Conservation (phyloP, 129 eudicot genomes). For the Kitagawia praeruptora region DNA sequence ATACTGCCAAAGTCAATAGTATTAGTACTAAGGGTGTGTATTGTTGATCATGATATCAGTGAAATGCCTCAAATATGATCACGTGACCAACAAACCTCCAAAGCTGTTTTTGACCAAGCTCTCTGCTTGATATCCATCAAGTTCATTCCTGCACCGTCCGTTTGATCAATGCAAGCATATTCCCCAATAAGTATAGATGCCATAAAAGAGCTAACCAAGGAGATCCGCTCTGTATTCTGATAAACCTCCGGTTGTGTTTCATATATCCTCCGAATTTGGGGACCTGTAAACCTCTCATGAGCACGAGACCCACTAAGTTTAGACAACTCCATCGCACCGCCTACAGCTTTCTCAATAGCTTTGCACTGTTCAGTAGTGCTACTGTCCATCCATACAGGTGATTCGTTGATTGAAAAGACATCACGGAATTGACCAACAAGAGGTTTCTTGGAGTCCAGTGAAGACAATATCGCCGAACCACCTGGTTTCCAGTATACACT, state of each 20-base stretch:
- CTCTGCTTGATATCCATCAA: constrained; percentile 76
- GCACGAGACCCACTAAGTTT: constrained; percentile 84
- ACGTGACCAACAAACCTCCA: constrained; percentile 48
- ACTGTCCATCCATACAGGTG: constrained; percentile 96
- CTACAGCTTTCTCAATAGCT: constrained; percentile 77
- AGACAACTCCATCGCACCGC: constrained; percentile 73
- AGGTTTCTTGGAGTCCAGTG: constrained; percentile 49
- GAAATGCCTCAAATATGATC: background rate
- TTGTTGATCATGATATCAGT: background rate
- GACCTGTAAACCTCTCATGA: constrained; percentile 78
- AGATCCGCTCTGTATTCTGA: constrained; percentile 58
- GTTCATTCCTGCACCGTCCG: constrained; percentile 98
- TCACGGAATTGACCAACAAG: constrained; percentile 58
- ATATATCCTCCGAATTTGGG: constrained; percentile 67
- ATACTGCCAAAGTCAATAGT: background rate
- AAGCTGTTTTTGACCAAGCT: constrained; percentile 58
- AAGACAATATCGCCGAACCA: constrained; percentile 40
- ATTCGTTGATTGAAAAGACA: constrained; percentile 69
- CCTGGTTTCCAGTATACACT: constrained; percentile 91
- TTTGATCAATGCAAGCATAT: constrained; percentile 86
- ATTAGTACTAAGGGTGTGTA: background rate
- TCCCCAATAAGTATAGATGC: constrained; percentile 68
- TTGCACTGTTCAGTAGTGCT: constrained; percentile 80
- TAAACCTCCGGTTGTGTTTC: constrained; percentile 71
- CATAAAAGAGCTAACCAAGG: constrained; percentile 79